phyloP scores from a whole-genome alignment of 2,329 filamentous ascomycete species.

The Ophidiomyces ophidiicola region DNA sequence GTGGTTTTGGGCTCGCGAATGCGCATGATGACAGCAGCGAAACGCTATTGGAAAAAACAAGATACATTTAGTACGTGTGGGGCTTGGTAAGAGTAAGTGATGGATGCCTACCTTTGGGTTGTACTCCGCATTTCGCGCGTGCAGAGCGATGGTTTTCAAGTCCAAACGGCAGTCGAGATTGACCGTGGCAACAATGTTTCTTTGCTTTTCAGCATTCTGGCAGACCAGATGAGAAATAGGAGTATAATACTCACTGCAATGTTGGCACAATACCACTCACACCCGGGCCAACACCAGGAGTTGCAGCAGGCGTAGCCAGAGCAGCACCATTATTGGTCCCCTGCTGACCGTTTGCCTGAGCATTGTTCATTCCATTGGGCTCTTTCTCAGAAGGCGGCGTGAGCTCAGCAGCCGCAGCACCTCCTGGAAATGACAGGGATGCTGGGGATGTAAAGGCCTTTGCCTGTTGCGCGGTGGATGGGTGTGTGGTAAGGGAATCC shows the following conservation, averaged over 20 bases:
- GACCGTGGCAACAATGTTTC: conserved; percentile 98
- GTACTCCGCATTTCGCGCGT: conserved; percentile 97
- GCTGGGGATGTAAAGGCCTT: conserved; percentile 90
- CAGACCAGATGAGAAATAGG: conserved; percentile 30
- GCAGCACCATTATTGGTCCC: conserved; percentile 66
- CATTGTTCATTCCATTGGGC: conserved; percentile 33
- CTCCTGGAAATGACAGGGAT: conserved; percentile 83
- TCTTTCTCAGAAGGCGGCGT: conserved; percentile 61
- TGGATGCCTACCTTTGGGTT: conserved; percentile 69
- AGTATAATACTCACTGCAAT: conserved; percentile 77
- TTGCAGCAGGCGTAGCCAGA: conserved; percentile 82
- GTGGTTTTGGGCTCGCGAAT: conserved; percentile 99
- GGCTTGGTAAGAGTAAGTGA: conserved; percentile 21
- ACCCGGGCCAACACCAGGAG: conserved; percentile 67
- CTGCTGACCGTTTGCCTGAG: conserved; percentile 39
- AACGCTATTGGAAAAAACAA: conserved; percentile 57
- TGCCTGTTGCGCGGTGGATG: conserved; percentile 79
- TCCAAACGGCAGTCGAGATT: conserved; percentile 96
- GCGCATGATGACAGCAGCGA: conserved; percentile 98
- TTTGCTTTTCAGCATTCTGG: conserved; percentile 46
- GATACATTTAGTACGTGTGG: conserved; percentile 36
- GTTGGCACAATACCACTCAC: conserved; percentile 85
- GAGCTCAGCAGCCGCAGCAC: conserved; percentile 68
- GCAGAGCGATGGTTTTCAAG: conserved; percentile 95
- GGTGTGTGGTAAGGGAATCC: conserved; percentile 86